A percentile compares a stretch with the other conserved stretches of the same genome.
These are phyloP conservation scores for Tetrahymena thermophila DNA, from an alignment of 73 alveolate species.

Conservation along the genomic window DNA sequence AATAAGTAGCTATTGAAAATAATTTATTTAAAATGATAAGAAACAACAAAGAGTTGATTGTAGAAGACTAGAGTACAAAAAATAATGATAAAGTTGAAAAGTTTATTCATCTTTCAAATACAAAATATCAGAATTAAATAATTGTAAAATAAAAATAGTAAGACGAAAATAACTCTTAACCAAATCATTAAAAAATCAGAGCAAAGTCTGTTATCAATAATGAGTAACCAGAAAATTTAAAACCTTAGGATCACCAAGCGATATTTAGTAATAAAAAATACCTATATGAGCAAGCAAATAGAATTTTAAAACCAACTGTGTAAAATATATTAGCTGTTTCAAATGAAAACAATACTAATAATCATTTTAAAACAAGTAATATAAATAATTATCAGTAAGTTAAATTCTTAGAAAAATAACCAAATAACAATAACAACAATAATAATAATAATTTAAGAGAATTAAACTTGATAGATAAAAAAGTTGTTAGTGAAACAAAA, in stretches of 20 bases:
- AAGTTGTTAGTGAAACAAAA: too few relatives aligned
- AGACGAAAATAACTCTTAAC: neutral
- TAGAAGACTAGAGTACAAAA: neutral
- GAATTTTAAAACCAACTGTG: neutral
- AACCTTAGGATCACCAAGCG: neutral
- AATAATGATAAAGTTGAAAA: neutral
- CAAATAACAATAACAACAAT: neutral
- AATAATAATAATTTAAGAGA: neutral
- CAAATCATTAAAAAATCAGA: neutral
- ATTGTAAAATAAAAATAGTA: neutral
- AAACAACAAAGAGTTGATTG: neutral
- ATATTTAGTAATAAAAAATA: neutral
- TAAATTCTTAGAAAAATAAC: neutral
- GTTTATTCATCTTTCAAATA: neutral
- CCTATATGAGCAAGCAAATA: neutral
- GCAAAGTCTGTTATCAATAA: neutral
- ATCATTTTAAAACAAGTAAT: neutral
- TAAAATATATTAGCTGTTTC: neutral
- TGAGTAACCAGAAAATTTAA: neutral
- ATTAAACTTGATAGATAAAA: neutral
- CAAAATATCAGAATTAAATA: neutral
- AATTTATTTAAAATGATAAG: neutral
- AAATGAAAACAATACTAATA: neutral
- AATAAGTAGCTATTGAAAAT: neutral
- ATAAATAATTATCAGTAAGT: neutral